phyloP scores from a whole-genome alignment of 2,329 filamentous ascomycete genomes.

The Dactylellina sp. region DNA sequence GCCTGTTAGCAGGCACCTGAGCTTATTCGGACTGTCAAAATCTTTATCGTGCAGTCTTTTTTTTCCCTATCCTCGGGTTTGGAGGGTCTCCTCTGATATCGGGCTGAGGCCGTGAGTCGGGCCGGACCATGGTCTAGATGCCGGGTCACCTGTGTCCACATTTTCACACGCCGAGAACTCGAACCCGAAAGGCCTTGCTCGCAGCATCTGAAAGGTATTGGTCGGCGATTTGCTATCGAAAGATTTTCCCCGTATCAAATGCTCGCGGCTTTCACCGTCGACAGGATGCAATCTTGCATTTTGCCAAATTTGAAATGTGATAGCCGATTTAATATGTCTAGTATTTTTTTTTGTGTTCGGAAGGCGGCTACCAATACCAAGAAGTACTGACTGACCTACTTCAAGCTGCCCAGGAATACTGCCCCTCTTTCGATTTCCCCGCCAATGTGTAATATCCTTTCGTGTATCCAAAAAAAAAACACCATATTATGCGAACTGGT shows the following conservation, averaged over 20 bases:
- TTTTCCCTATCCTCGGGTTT: conserved; percentile 21
- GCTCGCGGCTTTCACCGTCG: background rate
- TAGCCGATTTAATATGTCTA: too few species aligned
- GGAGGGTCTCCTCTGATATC: conserved; percentile 21
- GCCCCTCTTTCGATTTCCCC: too few species aligned
- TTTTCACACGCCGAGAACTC: conserved; percentile 9
- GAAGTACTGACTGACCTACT: too few species aligned
- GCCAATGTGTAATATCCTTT: too few species aligned
- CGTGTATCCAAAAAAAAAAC: too few species aligned
- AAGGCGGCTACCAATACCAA: too few species aligned
- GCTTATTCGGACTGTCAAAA: conserved; percentile 45
- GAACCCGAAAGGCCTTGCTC: background rate
- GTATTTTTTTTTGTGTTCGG: too few species aligned
- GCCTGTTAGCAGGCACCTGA: conserved; percentile 28
- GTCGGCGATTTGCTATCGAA: background rate
- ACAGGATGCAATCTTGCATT: background rate
- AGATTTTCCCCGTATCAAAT: background rate
- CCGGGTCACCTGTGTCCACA: conserved; percentile 16
- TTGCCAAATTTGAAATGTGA: conserved; percentile 18
- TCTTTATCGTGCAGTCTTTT: conserved; percentile 3
- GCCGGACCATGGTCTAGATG: conserved; percentile 2
- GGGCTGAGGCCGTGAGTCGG: conserved; percentile 35
- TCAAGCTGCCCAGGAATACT: too few species aligned
- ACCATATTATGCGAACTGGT: too few species aligned
- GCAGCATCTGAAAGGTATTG: conserved; percentile 14